Conservation (phyloP, 179 eudicot species). For the Beta corolliflora region DNA sequence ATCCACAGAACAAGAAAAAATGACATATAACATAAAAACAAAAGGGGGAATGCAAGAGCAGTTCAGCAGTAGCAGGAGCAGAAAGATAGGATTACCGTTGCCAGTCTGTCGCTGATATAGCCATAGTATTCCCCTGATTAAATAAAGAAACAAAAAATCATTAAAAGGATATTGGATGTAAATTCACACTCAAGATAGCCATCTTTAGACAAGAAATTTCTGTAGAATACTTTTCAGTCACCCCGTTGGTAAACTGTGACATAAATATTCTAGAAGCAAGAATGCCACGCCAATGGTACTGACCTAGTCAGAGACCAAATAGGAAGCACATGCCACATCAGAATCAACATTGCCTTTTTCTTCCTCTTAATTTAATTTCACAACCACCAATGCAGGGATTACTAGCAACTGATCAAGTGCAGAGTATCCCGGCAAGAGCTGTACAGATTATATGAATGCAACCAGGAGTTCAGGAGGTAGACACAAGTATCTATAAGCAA, state of each 20-base stretch:
- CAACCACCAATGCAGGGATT: slow-evolving; percentile 13
- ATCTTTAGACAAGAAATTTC: slow-evolving; percentile 8
- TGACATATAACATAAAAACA: neutral
- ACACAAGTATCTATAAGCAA: neutral
- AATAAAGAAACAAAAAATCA: slow-evolving; percentile 26
- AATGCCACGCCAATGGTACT: slow-evolving; percentile 16
- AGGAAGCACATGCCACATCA: slow-evolving; percentile 21
- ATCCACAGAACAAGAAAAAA: neutral
- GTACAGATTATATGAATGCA: slow-evolving; percentile 16
- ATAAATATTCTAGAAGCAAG: slow-evolving; percentile 10
- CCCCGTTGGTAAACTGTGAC: neutral
- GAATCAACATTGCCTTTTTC: slow-evolving; percentile 8
- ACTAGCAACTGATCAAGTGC: slow-evolving; percentile 20
- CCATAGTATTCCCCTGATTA: slow-evolving; percentile 77
- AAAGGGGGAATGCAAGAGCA: neutral
- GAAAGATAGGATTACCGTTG: slow-evolving; percentile 56
- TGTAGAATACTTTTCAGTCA: neutral
- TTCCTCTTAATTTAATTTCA: slow-evolving; percentile 14
- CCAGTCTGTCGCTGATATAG: slow-evolving; percentile 80
- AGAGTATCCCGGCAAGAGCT: slow-evolving; percentile 11
- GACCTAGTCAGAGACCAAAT: slow-evolving; percentile 23
- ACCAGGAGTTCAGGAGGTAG: slow-evolving; percentile 11
- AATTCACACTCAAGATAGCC: slow-evolving; percentile 12
- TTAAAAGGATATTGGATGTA: slow-evolving; percentile 8
- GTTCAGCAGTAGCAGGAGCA: neutral